These are phyloP conservation scores for Macrotyloma uniflorum DNA, from an alignment of 306 rosid species.

Conservation along the genomic window DNA sequence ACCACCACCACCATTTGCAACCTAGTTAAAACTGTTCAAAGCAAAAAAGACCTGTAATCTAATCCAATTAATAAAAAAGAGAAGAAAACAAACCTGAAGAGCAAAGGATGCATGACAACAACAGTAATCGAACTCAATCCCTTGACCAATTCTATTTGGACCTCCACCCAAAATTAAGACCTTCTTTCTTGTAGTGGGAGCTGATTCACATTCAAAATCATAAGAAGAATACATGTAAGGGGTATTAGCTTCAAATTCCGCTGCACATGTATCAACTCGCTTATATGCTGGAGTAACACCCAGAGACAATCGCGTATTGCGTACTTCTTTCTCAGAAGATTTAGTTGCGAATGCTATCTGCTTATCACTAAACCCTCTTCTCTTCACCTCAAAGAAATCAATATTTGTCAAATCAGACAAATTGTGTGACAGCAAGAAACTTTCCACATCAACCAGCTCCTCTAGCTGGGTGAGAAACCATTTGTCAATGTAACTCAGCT, in stretches of 20 bases:
- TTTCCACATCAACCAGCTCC: conserved; percentile 88
- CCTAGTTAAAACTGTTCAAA: neutral
- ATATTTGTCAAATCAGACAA: conserved; percentile 65
- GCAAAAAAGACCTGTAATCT: conserved; percentile 23
- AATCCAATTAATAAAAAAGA: conserved; percentile 6
- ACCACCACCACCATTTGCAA: neutral
- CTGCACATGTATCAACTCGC: conserved; percentile 98
- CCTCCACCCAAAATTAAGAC: conserved; percentile 97
- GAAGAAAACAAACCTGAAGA: conserved; percentile 66
- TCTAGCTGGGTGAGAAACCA: conserved; percentile 93
- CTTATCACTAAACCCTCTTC: conserved; percentile 94
- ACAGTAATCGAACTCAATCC: conserved; percentile 98
- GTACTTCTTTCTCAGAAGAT: conserved; percentile 78
- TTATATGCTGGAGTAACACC: conserved; percentile 85
- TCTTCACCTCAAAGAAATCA: conserved; percentile 88
- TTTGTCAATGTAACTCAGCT: conserved; percentile 79
- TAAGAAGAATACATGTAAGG: conserved; percentile 99
- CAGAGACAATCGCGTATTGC: conserved; percentile 63
- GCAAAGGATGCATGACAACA: conserved; percentile 97
- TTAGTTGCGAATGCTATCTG: conserved; percentile 96
- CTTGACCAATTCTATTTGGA: conserved; percentile 98
- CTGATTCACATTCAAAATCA: conserved; percentile 95
- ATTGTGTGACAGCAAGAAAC: conserved; percentile 60
- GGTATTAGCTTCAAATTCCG: conserved; percentile 98
- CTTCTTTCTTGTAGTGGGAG: conserved; percentile 81